Evolutionary conservation across 352 stramenopile species (phyloP).

Genomic region (Paralagenidium karlingii): DNA sequence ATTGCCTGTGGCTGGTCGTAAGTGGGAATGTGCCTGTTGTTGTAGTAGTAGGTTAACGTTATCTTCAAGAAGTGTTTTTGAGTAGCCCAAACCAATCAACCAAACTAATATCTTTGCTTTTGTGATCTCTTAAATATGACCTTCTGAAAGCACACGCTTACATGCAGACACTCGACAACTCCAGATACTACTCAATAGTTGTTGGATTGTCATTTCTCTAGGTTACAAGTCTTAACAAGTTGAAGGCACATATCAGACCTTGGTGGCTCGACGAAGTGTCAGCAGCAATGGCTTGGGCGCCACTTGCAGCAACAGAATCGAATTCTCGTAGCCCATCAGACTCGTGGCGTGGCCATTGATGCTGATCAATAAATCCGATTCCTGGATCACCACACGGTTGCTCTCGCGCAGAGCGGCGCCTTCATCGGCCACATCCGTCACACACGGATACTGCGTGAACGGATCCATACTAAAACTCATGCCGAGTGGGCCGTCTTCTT

Average conservation of each 20-base stretch:
- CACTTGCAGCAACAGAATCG: conserved; percentile 45
- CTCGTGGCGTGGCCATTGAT: conserved; percentile 61
- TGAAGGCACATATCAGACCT: too few species aligned
- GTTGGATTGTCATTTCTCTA: too few species aligned
- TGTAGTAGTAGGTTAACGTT: too few species aligned
- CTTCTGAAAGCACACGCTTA: too few species aligned
- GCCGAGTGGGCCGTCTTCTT: conserved; percentile 44
- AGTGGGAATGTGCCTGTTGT: too few species aligned
- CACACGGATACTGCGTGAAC: conserved; percentile 36
- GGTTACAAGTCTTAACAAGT: too few species aligned
- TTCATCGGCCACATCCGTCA: conserved; percentile 18
- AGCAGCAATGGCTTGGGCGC: conserved; percentile 52
- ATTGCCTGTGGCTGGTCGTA: too few species aligned
- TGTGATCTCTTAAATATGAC: too few species aligned
- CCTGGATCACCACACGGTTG: conserved; percentile 13
- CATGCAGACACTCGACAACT: too few species aligned
- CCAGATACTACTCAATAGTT: too few species aligned
- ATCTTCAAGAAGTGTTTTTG: too few species aligned
- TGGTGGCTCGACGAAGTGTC: conserved; percentile 33
- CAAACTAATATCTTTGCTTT: conserved; percentile 18
- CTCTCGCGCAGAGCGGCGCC: conserved; percentile 15
- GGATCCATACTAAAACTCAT: conserved; percentile 32
- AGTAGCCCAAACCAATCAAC: conserved; percentile 1
- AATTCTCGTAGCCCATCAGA: conserved; percentile 36
- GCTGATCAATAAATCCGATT: conserved; percentile 45